Conservation (phyloP, 2,329 filamentous ascomycete genomes). For the Didymella arachidicola region DNA sequence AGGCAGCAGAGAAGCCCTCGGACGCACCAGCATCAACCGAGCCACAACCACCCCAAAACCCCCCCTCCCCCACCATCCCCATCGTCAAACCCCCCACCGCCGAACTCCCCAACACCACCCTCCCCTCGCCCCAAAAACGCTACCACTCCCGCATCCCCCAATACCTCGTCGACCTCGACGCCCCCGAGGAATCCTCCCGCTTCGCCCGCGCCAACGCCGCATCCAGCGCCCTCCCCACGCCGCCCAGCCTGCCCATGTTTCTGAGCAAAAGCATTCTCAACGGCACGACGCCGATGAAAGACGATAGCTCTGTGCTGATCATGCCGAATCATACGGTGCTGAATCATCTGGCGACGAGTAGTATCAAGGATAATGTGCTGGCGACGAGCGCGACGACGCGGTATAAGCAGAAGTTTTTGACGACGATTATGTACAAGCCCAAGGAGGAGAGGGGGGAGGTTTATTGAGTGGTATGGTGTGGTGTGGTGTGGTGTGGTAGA, state of each 20-base stretch:
- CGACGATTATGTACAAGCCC: conserved; percentile 96
- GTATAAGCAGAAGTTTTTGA: conserved; percentile 98
- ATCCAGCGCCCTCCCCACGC: conserved; percentile 80
- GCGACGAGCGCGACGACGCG: conserved; percentile 97
- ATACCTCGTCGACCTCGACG: conserved; percentile 87
- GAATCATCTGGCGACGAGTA: conserved; percentile 96
- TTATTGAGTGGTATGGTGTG: neutral
- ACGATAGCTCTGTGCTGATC: conserved; percentile 95
- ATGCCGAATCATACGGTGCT: conserved; percentile 97
- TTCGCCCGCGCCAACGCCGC: conserved; percentile 79
- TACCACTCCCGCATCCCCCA: conserved; percentile 81
- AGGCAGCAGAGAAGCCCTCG: conserved; percentile 25
- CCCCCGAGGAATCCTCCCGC: conserved; percentile 76
- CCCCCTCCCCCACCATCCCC: conserved; percentile 51
- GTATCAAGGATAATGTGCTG: conserved; percentile 94
- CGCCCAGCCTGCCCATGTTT: conserved; percentile 87
- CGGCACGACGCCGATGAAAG: conserved; percentile 88
- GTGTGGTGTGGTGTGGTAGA: too few relatives aligned
- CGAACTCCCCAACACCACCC: conserved; percentile 39
- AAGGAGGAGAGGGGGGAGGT: conserved; percentile 58
- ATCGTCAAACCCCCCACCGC: conserved; percentile 36
- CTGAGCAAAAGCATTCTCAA: conserved; percentile 95
- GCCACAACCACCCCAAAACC: conserved; percentile 46
- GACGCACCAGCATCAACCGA: conserved; percentile 27
- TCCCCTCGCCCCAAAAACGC: conserved; percentile 52